Percentiles rank a stretch among this genome's conserved stretches.
phyloP scores from a whole-genome alignment of 2,329 filamentous ascomycete species.

The Sarocladium kiliense region DNA sequence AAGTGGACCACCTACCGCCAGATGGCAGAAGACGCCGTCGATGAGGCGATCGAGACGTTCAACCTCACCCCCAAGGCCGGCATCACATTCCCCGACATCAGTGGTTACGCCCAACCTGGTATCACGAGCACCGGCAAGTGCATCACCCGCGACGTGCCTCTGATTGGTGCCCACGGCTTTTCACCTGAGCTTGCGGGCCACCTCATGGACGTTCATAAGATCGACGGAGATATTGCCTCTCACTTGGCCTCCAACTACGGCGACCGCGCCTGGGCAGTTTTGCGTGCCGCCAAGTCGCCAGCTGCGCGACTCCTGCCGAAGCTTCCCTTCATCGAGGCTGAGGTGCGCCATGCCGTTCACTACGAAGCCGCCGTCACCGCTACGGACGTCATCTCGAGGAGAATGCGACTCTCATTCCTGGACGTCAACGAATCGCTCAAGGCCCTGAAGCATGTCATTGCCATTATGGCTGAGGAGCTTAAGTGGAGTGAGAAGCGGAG shows the following conservation, averaged over 20 bases:
- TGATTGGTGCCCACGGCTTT: conserved; percentile 73
- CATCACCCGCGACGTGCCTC: conserved; percentile 67
- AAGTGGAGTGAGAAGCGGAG: conserved; percentile 57
- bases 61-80: conserved; percentile 45
- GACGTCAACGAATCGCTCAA: conserved; percentile 67
- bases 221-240: conserved; percentile 34
- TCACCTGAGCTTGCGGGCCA: conserved; percentile 28
- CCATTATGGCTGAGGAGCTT: conserved; percentile 67
- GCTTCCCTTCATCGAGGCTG: conserved; percentile 70
- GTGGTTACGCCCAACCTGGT: conserved; percentile 49
- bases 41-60: conserved; percentile 68
- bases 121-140: conserved; percentile 61
- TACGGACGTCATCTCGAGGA: conserved; percentile 64
- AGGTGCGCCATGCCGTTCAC: conserved; percentile 66
- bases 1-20: conserved; percentile 89
- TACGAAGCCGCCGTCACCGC: conserved; percentile 70
- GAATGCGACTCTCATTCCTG: conserved; percentile 69
- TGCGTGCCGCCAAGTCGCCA: conserved; percentile 46
- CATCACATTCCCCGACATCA: conserved; percentile 56
- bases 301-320: conserved; percentile 58
- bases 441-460: conserved; percentile 64
- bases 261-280: conserved; percentile 65
- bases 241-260: conserved; percentile 38
- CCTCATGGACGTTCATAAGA: conserved; percentile 28
- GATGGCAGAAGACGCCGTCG: conserved; percentile 82